Evolutionary conservation across 1,139 yeast genomes (phyloP).

Genomic region (Taphrina sp.): DNA sequence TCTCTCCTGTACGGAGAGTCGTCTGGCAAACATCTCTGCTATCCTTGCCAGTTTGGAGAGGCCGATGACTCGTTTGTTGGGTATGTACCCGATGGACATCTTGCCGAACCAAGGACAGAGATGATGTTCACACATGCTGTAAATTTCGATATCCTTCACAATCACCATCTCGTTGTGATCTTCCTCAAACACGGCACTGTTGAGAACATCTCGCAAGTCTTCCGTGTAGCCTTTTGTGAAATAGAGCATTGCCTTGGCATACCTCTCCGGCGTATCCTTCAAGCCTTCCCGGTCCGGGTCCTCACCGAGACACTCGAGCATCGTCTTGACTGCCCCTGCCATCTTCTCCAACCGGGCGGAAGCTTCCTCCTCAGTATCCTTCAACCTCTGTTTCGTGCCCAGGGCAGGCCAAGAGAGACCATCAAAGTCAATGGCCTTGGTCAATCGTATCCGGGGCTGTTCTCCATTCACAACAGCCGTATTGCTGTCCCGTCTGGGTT

Average conservation of each 20-base stretch:
- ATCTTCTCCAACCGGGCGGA: slow-evolving; percentile 55
- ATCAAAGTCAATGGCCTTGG: slow-evolving; percentile 28
- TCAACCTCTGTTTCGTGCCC: slow-evolving; percentile 16
- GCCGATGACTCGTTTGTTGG: slow-evolving; percentile 91
- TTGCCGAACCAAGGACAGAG: slow-evolving; percentile 89
- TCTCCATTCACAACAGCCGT: slow-evolving; percentile 19
- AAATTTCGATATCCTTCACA: slow-evolving; percentile 88
- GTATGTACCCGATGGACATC: slow-evolving; percentile 75
- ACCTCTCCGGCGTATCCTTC: slow-evolving; percentile 90
- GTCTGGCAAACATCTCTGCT: slow-evolving; percentile 94
- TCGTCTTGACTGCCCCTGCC: slow-evolving; percentile 79
- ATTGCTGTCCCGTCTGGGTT: slow-evolving; percentile 26
- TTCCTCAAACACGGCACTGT: slow-evolving; percentile 93
- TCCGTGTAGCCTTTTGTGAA: slow-evolving; percentile 97
- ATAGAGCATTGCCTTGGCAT: slow-evolving; percentile 92
- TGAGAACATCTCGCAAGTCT: slow-evolving; percentile 83
- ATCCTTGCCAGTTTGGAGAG: slow-evolving; percentile 87
- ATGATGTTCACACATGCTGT: slow-evolving; percentile 94
- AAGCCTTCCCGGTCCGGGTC: slow-evolving; percentile 86
- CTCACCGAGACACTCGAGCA: slow-evolving; percentile 84
- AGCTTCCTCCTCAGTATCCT: slow-evolving; percentile 10
- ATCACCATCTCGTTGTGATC: slow-evolving; percentile 99
- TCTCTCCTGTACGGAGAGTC: slow-evolving; percentile 95
- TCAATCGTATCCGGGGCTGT: slow-evolving; percentile 22
- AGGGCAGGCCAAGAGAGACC: slow-evolving; percentile 33